Percentiles rank a stretch among this genome's conserved stretches.
phyloP scores from a whole-genome alignment of 1,284 basidiomycete species.

The Microbotryomycetes sp. region DNA sequence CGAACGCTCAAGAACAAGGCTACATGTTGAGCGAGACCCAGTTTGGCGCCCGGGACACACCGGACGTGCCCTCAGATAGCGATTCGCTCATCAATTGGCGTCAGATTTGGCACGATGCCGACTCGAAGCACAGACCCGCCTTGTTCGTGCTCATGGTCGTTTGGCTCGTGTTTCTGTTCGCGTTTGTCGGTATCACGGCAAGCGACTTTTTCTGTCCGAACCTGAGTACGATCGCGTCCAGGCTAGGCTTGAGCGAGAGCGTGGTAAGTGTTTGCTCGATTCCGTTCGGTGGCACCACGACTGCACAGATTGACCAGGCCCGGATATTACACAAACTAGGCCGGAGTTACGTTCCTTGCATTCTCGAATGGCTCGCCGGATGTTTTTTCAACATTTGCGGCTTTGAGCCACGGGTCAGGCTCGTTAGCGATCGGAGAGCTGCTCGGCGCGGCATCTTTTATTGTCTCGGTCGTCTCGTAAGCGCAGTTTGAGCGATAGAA shows the following conservation, averaged over 20 bases:
- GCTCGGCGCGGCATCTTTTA: conserved; percentile 89
- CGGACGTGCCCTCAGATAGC: neutral
- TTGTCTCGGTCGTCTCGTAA: conserved; percentile 76
- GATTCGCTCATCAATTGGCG: conserved; percentile 25
- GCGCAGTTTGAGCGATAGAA: neutral
- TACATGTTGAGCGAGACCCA: no score
- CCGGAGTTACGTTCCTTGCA: conserved; percentile 86
- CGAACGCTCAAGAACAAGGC: neutral
- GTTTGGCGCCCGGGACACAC: no score
- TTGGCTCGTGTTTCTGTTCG: conserved; percentile 78
- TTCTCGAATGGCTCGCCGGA: conserved; percentile 91
- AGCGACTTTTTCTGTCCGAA: conserved; percentile 96
- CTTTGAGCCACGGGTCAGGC: conserved; percentile 77
- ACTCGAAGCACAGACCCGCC: conserved; percentile 46
- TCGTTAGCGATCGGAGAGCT: conserved; percentile 90
- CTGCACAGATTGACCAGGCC: neutral
- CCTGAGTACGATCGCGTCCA: conserved; percentile 67
- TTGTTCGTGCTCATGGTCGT: conserved; percentile 56
- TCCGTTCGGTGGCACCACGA: neutral
- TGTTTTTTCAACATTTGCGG: conserved; percentile 88
- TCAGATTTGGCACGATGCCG: neutral
- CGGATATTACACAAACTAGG: conserved; percentile 14
- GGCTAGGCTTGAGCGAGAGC: conserved; percentile 77
- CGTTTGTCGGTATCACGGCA: conserved; percentile 75
- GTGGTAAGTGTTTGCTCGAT: conserved; percentile 46